Conservation (phyloP, 305 asterid species). For the Fraxinus baroniana region DNA sequence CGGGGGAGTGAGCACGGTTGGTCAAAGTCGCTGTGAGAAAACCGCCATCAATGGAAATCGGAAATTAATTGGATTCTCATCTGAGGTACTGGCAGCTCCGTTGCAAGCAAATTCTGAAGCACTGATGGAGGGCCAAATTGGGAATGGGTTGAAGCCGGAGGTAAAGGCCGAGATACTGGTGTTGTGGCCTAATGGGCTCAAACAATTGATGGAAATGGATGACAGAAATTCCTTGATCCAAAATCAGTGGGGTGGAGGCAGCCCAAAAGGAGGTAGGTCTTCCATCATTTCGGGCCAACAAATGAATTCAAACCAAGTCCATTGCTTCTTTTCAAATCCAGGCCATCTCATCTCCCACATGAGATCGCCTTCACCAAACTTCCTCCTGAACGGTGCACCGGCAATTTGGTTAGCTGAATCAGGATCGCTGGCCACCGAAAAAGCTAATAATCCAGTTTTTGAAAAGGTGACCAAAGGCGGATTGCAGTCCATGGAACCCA, state of each 20-base stretch:
- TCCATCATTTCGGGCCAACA: neutral
- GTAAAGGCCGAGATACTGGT: neutral
- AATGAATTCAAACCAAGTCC: neutral
- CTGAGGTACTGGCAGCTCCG: neutral
- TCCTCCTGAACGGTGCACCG: neutral
- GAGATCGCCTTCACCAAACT: neutral
- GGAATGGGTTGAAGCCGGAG: neutral
- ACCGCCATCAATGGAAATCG: neutral
- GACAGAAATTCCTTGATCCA: neutral
- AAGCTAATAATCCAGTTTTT: neutral
- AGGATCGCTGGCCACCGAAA: neutral
- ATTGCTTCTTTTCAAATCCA: neutral
- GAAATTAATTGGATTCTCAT: no score
- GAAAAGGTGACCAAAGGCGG: neutral
- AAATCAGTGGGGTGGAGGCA: neutral
- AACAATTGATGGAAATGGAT: neutral
- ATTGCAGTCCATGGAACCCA: neutral
- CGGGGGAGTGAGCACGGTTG: neutral
- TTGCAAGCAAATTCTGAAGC: neutral
- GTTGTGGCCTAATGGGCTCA: neutral
- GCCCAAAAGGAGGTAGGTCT: neutral
- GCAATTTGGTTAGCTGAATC: neutral
- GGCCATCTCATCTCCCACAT: neutral
- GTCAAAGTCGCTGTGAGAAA: neutral
- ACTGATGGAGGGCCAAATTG: neutral